Evolutionary conservation across 1,284 basidiomycete species (phyloP), one percentile per base, ranked within the genome.

Genomic region (Ganoderma multipileum): DNA sequence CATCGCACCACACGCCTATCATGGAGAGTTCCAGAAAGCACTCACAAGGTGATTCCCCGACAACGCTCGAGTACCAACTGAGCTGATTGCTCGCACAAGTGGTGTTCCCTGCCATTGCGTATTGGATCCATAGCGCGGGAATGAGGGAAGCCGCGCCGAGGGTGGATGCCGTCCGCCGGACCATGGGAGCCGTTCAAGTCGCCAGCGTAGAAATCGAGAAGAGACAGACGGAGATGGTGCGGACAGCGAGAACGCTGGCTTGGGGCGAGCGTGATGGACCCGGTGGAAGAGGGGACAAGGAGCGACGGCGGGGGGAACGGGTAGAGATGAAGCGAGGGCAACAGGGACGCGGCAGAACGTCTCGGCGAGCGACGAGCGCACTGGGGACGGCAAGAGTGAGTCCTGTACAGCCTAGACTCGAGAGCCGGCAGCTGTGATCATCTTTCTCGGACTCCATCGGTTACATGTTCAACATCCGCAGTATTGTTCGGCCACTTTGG

Each of bases 21-120:
- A 26, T 28, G 23, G 11, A 16, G 6, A 16, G 12, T 9, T 5
- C 26, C 30, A 42, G 28, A 5, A 23, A 18, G 18, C 26, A 65
- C 65, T 63, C 26, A 71, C 72, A 73, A 36, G 72, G 72, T 3
- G 72, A 64, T 39, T 73, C 72, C 16, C 72, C 72, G 0, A 73
- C 70, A 14, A 68, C 66, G 16, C 59, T 64, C 9, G 71, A 67
- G 41, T 73, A 73, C 72, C 72, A 73, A 26, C 72, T 71, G 39
- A 73, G 59, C 57, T 72, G 68, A 4, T 36, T 23, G 42, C 70
- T 69, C 9, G 69, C 69, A 47, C 72, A 73, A 18, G 72, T 72
- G 9, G 70, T 73, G 30, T 72, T 70, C 2, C 71, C 71, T 18
- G 71, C 57, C 9, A 52, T 23, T 38, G 36, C 66, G 9, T 9